phyloP scores from a whole-genome alignment of 202 grass and related monocot genomes.

The Hordeum pubiflorum region DNA sequence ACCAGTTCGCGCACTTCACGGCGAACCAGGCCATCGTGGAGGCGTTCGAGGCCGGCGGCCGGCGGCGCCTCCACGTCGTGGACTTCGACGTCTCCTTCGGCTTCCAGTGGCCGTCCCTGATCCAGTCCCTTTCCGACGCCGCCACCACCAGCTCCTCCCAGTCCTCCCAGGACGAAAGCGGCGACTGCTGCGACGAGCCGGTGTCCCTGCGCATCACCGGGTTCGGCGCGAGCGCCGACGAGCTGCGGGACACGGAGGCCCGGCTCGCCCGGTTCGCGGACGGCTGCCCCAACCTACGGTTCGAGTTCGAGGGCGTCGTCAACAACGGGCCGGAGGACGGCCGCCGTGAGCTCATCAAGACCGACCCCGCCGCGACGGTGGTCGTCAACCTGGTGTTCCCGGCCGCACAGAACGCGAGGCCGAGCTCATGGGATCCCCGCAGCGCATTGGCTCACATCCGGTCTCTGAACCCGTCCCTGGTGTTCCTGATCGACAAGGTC shows the following conservation, averaged over 20 bases:
- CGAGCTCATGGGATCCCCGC: constrained; percentile 22
- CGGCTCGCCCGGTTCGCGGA: constrained; percentile 52
- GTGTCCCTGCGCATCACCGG: constrained; percentile 67
- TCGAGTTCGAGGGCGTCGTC: constrained; percentile 63
- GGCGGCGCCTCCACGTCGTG: constrained; percentile 43
- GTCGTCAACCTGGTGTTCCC: constrained; percentile 70
- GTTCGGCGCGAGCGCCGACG: constrained; percentile 36
- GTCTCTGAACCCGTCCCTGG: constrained; percentile 51
- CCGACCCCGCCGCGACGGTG: constrained; percentile 40
- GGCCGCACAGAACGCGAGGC: not conserved
- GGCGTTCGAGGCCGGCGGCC: constrained; percentile 44
- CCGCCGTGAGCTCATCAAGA: not conserved
- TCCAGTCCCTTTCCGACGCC: constrained; percentile 68
- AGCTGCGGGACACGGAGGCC: constrained; percentile 52
- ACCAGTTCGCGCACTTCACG: constrained; percentile 87
- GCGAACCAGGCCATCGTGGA: constrained; percentile 89
- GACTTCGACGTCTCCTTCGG: constrained; percentile 77
- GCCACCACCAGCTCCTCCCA: not conserved
- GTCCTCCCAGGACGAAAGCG: not conserved
- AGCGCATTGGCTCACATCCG: constrained; percentile 30
- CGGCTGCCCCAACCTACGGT: constrained; percentile 42
- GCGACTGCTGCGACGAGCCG: not conserved
- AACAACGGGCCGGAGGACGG: not conserved
- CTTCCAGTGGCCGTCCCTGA: constrained; percentile 93
- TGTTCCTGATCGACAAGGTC: constrained; percentile 57